These are phyloP conservation scores for Limnanthes douglasii DNA, from an alignment of 345 rosid species.

Conservation along the genomic window DNA sequence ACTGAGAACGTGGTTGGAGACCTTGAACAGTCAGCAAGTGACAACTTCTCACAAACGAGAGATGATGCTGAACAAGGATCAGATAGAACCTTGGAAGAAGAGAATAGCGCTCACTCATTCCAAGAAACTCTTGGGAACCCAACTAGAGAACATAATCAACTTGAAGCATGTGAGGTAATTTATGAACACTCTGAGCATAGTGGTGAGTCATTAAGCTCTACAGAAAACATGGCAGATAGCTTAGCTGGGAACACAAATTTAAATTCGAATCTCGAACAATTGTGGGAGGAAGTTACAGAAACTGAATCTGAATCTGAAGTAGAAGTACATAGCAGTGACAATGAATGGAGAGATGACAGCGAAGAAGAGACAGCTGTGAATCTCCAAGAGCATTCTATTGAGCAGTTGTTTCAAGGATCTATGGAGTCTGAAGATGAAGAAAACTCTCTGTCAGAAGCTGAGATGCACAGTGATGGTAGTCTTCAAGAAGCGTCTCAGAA, in stretches of 20 bases:
- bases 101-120: constrained; percentile 12
- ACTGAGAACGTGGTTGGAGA: constrained; percentile 25
- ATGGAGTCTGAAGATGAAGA: constrained; percentile 28
- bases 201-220: constrained; percentile 9
- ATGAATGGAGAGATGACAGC: constrained; percentile 20
- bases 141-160: constrained; percentile 7
- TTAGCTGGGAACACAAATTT: constrained; percentile 14
- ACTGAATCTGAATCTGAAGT: constrained; percentile 25
- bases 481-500: constrained; percentile 38
- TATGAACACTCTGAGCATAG: constrained; percentile 15
- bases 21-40: constrained; percentile 13
- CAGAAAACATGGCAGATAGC: constrained; percentile 17
- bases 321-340: constrained; percentile 22
- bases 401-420: constrained; percentile 19
- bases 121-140: constrained; percentile 14
- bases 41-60: constrained; percentile 18
- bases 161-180: constrained; percentile 12
- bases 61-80: constrained; percentile 16
- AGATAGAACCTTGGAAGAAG: constrained; percentile 14
- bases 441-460: too few species aligned
- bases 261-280: constrained; percentile 19
- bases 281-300: constrained; percentile 21
- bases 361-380: constrained; percentile 20
- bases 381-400: constrained; percentile 20
- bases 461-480: constrained; percentile 21